Conservation (phyloP, 2,329 filamentous ascomycete species). For the Phaeosphaeriaceae sp. region DNA sequence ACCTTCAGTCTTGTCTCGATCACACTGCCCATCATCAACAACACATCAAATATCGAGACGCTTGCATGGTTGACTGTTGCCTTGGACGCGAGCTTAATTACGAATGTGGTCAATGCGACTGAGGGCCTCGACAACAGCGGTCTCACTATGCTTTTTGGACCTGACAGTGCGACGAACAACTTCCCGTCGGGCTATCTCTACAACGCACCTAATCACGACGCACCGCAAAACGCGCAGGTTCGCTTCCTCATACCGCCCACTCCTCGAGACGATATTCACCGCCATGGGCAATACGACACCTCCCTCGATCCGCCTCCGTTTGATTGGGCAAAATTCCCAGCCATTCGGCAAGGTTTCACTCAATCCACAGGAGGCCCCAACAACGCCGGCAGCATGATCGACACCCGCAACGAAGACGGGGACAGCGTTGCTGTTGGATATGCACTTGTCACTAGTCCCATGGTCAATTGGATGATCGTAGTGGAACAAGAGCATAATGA, state of each 20-base stretch:
- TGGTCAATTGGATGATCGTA: slow-evolving; percentile 84
- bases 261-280: slow-evolving; percentile 17
- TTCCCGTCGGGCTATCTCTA: slow-evolving; percentile 48
- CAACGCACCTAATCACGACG: slow-evolving; percentile 18
- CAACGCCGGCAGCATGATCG: slow-evolving; percentile 72
- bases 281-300: slow-evolving; percentile 38
- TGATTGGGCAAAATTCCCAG: slow-evolving; percentile 66
- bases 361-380: slow-evolving; percentile 58
- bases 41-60: slow-evolving; percentile 65
- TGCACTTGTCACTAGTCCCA: slow-evolving; percentile 68
- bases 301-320: slow-evolving; percentile 55
- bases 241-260: slow-evolving; percentile 46
- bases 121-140: slow-evolving; percentile 77
- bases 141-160: slow-evolving; percentile 73
- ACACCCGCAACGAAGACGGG: slow-evolving; percentile 75
- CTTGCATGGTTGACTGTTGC: slow-evolving; percentile 86
- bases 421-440: slow-evolving; percentile 79
- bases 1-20: slow-evolving; percentile 80
- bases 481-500: slow-evolving; percentile 78
- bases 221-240: slow-evolving; percentile 35
- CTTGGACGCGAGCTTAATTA: slow-evolving; percentile 70
- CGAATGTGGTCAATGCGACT: slow-evolving; percentile 66
- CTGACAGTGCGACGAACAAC: slow-evolving; percentile 68
- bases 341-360: slow-evolving; percentile 67
- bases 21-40: slow-evolving; percentile 79